Percentiles rank a stretch among this genome's conserved stretches.
phyloP scores from a whole-genome alignment of 2,329 filamentous ascomycete genomes.

The Zymoseptoria crescenta region DNA sequence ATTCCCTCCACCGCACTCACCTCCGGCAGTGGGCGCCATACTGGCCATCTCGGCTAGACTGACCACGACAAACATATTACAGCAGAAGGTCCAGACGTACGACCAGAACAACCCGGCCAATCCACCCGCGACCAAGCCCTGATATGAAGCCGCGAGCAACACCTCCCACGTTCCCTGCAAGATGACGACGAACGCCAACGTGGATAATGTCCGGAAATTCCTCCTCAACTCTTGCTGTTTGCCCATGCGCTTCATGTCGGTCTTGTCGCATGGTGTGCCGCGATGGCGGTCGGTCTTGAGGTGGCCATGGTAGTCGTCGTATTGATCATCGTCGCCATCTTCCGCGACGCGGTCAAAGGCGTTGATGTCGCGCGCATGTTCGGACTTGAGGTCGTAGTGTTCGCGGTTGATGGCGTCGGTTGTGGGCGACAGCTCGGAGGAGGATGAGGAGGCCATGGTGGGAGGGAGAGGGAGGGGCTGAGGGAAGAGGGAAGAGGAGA shows the following conservation, averaged over 20 bases:
- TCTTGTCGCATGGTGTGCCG: constrained; percentile 26
- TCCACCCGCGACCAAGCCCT: constrained; percentile 20
- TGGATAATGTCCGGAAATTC: constrained; percentile 43
- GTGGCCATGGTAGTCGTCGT: constrained; percentile 16
- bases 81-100: constrained; percentile 21
- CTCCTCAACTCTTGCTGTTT: constrained; percentile 43
- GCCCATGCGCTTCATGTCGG: constrained; percentile 42
- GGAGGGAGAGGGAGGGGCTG: neutral
- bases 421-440: constrained; percentile 10
- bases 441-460: constrained; percentile 13
- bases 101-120: constrained; percentile 23
- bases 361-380: constrained; percentile 6
- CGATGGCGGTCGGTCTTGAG: constrained; percentile 9
- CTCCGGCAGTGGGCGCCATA: constrained; percentile 28
- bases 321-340: constrained; percentile 5
- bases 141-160: constrained; percentile 26
- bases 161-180: constrained; percentile 48
- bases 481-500: neutral
- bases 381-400: constrained; percentile 2
- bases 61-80: constrained; percentile 19
- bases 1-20: neutral
- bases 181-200: constrained; percentile 42
- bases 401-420: constrained; percentile 16
- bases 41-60: constrained; percentile 29
- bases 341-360: constrained; percentile 14